Evolutionary conservation across 164 flowering plant species (phyloP).

Genomic region (Taxillus chinensis): DNA sequence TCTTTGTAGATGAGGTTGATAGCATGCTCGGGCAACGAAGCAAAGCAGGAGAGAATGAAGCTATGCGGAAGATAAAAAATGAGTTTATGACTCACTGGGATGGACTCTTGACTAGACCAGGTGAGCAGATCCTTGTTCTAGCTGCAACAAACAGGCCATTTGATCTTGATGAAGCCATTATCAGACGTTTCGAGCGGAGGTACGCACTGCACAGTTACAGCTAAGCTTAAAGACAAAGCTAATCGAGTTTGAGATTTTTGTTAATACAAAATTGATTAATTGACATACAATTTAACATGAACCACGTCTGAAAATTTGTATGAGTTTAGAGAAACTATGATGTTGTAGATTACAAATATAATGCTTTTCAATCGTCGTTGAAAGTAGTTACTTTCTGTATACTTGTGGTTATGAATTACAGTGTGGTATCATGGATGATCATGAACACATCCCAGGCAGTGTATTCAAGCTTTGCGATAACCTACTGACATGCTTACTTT

Average conservation of each 20-base stretch:
- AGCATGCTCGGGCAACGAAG: conserved; percentile 96
- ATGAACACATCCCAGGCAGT: background rate
- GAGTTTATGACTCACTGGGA: conserved; percentile 99
- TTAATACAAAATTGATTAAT: too few species aligned
- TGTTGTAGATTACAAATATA: too few species aligned
- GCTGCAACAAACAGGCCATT: conserved; percentile 97
- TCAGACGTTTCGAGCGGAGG: conserved; percentile 95
- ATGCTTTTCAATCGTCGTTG: too few species aligned
- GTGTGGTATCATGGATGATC: background rate
- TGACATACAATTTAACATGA: conserved; percentile 6
- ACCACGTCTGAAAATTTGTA: background rate
- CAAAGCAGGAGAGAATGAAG: conserved; percentile 89
- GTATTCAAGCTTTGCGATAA: background rate
- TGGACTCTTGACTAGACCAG: conserved; percentile 71
- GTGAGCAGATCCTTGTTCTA: conserved; percentile 81
- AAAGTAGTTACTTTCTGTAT: too few species aligned
- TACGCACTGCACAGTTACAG: conserved; percentile 8
- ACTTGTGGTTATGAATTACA: too few species aligned
- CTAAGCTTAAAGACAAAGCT: too few species aligned
- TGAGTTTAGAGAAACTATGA: too few species aligned
- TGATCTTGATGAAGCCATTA: conserved; percentile 97
- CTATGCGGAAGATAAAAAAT: conserved; percentile 94
- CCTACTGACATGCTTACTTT: background rate
- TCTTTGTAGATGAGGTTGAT: conserved; percentile 94
- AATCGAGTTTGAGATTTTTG: too few species aligned